These are phyloP conservation scores for Pyrrhoderma lamaoense DNA, from an alignment of 1,284 basidiomycete genomes.

Conservation along the genomic window DNA sequence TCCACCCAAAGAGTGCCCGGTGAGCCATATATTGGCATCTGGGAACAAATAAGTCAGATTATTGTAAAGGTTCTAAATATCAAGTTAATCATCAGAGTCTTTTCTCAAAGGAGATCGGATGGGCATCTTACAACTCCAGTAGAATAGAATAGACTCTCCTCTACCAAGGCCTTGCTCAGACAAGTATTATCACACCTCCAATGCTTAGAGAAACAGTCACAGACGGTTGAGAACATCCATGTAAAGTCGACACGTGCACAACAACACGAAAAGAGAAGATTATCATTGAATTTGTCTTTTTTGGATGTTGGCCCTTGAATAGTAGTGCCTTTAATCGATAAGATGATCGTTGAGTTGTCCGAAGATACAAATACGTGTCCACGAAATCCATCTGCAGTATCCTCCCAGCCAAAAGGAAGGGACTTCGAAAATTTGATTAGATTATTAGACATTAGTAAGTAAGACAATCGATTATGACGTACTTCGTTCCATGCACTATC, in stretches of 20 bases:
- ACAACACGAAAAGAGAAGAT: conserved; percentile 95
- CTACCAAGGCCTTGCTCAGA: conserved; percentile 74
- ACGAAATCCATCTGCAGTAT: conserved; percentile 74
- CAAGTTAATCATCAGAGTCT: not conserved
- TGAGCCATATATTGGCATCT: conserved; percentile 83
- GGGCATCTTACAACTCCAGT: conserved; percentile 57
- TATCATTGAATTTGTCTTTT: conserved; percentile 96
- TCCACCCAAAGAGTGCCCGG: conserved; percentile 86
- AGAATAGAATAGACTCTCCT: conserved; percentile 90
- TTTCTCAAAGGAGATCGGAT: conserved; percentile 5
- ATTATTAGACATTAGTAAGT: not conserved
- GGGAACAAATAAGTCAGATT: conserved; percentile 83
- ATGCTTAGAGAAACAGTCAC: conserved; percentile 73
- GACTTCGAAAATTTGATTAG: conserved; percentile 46
- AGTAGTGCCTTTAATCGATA: conserved; percentile 95
- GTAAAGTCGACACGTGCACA: conserved; percentile 90
- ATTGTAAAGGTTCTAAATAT: conserved; percentile 59
- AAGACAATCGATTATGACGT: conserved; percentile 27
- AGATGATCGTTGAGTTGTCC: conserved; percentile 77
- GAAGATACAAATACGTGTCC: conserved; percentile 84
- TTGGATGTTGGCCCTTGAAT: conserved; percentile 75
- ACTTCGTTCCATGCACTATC: conserved; percentile 70
- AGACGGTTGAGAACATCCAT: conserved; percentile 78
- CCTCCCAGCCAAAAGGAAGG: conserved; percentile 90
- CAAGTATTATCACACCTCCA: conserved; percentile 81